Percentiles rank a stretch among this genome's conserved stretches.
Evolutionary conservation across 441 rosid species (phyloP).

Genomic region (Gossypium laxum): DNA sequence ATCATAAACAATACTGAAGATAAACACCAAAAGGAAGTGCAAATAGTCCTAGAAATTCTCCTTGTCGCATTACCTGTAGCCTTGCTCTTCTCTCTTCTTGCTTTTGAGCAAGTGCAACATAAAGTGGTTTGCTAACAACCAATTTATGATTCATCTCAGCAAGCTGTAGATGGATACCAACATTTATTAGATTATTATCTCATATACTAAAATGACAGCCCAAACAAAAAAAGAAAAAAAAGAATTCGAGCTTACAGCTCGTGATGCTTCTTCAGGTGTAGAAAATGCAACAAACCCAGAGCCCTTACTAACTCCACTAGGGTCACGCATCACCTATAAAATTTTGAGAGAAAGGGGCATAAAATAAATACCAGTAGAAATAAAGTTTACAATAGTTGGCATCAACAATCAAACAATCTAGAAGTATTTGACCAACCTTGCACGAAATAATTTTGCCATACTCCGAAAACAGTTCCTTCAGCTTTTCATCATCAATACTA

Average conservation of each 20-base stretch:
- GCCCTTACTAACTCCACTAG: constrained; percentile 52
- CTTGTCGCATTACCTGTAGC: constrained; percentile 35
- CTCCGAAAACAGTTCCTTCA: constrained; percentile 43
- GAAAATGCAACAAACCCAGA: constrained; percentile 67
- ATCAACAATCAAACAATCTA: background rate
- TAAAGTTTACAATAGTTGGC: background rate
- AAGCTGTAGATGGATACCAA: constrained; percentile 29
- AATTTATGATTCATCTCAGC: constrained; percentile 52
- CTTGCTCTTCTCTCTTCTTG: constrained; percentile 62
- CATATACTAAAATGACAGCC: background rate
- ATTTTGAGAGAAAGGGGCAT: background rate
- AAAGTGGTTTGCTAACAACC: constrained; percentile 49
- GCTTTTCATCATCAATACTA: constrained; percentile 43
- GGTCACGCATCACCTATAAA: constrained; percentile 54
- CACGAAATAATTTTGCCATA: constrained; percentile 54
- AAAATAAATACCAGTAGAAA: background rate
- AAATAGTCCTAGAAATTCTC: background rate
- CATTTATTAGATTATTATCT: background rate
- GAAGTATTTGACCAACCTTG: constrained; percentile 38
- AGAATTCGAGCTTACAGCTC: constrained; percentile 40
- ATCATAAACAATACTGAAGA: background rate
- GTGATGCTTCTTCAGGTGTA: constrained; percentile 55
- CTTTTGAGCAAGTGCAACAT: constrained; percentile 60
- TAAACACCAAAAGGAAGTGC: background rate
- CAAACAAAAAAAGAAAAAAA: background rate